Evolutionary conservation across 352 stramenopile species (phyloP), one percentile per base, ranked within the genome.

Genomic region (Phytophthora idaei): DNA sequence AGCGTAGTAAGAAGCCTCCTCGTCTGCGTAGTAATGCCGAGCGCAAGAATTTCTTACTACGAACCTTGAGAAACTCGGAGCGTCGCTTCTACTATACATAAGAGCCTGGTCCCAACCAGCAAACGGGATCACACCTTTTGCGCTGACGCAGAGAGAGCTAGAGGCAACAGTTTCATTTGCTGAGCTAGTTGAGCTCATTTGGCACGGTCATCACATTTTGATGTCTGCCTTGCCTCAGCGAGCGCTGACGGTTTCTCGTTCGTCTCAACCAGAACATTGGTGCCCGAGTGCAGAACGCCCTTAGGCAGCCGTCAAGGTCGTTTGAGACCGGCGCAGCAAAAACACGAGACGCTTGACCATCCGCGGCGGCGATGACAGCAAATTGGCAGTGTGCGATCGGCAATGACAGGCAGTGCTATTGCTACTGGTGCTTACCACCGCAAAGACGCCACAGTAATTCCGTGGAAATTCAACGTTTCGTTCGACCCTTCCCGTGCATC

Each of bases 301-400:
- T 21, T 21, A 21, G 21, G 21, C 21, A 21, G 21, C 21, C 21
- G 0, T 21, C 21, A 21, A 21, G 21, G 21, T 21, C 21, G 21
- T 21, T 21, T 21, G 21, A 21, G 21, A 21, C 21, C 36, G 15
- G 27, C 12, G 12, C 39, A 10, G 29, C 39, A 59, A 39, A 52
- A 45, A 52, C 52, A 68, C 21, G 34, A 68, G 61, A 64, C 29
- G 53, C n/a, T 44, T 15, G 61, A 69, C 52, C 25, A 66, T 60
- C 21, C 17, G 31, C 14, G 10, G 2, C 29, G 44, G 9, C 4
- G 3, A 36, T 36, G 46, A 52, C 25, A 52, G 10, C 27, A 36
- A 52, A 52, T 25, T 37, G 21, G 10, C 27, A 48, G 17, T 4
- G 29, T 34, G 17, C 6, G 44, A 49, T 27, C 9, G 21, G 44